A percentile compares a stretch with the other conserved stretches of the same genome.
Evolutionary conservation across 768 basidiomycete species (phyloP).

Genomic region (Mycena olivaceomarginata): DNA sequence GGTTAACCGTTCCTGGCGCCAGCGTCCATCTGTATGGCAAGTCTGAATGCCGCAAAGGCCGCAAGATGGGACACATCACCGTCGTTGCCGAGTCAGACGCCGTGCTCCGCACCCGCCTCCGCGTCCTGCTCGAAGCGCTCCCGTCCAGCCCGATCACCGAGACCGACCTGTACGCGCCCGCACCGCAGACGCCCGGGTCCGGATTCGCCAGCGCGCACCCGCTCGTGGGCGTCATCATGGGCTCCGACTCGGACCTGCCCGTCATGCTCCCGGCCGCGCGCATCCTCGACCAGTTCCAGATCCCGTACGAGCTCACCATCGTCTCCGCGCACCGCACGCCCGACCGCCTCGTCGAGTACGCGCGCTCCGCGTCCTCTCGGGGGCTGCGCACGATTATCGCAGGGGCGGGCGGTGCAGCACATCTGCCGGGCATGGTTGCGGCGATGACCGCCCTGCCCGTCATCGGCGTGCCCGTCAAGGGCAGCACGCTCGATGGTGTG

Average conservation of each 20-base stretch:
- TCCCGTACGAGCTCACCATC: slow-evolving; percentile 96
- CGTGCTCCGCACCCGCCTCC: slow-evolving; percentile 79
- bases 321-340: slow-evolving; percentile 98
- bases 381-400: slow-evolving; percentile 90
- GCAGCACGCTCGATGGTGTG: slow-evolving; percentile 94
- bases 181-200: slow-evolving; percentile 62
- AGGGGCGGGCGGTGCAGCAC: slow-evolving; percentile 98
- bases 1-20: slow-evolving; percentile 84
- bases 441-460: slow-evolving; percentile 95
- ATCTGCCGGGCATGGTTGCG: slow-evolving; percentile 99
- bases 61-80: slow-evolving; percentile 99
- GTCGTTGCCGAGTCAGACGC: slow-evolving; percentile 90
- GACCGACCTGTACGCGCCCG: slow-evolving; percentile 71
- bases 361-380: slow-evolving; percentile 80
- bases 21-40: slow-evolving; percentile 97
- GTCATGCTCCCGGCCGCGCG: slow-evolving; percentile 93
- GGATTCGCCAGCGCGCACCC: slow-evolving; percentile 81
- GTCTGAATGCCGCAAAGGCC: slow-evolving; percentile 87
- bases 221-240: slow-evolving; percentile 97
- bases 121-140: slow-evolving; percentile 81
- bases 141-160: slow-evolving; percentile 71
- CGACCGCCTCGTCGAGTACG: slow-evolving; percentile 88
- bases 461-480: slow-evolving; percentile 97
- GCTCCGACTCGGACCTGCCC: slow-evolving; percentile 98
- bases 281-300: slow-evolving; percentile 86